phyloP scores from a whole-genome alignment of 2,329 filamentous ascomycete genomes.

The Kalmusia sp. region DNA sequence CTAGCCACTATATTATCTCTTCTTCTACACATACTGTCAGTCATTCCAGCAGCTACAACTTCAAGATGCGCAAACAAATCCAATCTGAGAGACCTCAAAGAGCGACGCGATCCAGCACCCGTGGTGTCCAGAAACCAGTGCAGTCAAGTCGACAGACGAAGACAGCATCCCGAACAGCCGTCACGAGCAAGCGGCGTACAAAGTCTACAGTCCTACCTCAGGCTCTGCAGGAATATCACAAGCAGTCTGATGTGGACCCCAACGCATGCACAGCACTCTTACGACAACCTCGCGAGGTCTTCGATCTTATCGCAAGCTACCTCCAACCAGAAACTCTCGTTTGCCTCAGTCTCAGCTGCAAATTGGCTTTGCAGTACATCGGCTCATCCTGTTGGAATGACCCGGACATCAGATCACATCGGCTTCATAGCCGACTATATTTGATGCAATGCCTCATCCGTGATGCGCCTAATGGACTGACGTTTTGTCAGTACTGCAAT shows the following conservation, averaged over 20 bases:
- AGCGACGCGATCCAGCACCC: too few species aligned
- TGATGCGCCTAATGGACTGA: neutral
- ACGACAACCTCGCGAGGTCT: conserved; percentile 5
- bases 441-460: neutral
- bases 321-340: neutral
- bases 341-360: conserved; percentile 10
- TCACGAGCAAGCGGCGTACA: neutral
- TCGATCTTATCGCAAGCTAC: neutral
- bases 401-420: neutral
- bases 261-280: neutral
- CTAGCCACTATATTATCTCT: too few species aligned
- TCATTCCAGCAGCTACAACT: too few species aligned
- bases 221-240: neutral
- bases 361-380: conserved; percentile 2
- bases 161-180: neutral
- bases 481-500: conserved; percentile 1
- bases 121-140: too few species aligned
- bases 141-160: too few species aligned
- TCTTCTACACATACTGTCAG: too few species aligned
- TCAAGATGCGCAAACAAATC: too few species aligned
- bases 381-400: neutral
- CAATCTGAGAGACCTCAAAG: too few species aligned
- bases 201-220: neutral
- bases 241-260: neutral
- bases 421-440: neutral